Evolutionary conservation across 2,329 filamentous ascomycete genomes (phyloP).

Genomic region (Claviceps arundinis): DNA sequence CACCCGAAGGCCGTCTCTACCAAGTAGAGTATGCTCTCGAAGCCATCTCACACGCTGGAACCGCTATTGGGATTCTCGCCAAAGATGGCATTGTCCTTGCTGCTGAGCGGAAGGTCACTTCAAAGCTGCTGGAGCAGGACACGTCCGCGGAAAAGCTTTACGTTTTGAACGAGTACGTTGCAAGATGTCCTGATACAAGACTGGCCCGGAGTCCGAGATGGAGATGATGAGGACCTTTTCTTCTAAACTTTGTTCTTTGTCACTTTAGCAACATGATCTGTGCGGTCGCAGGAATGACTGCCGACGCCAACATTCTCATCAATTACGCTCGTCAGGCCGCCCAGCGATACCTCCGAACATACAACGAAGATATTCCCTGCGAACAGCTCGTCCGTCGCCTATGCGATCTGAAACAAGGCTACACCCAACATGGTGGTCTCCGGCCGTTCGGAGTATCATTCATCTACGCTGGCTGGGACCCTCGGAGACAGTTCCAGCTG

Average conservation of each 20-base stretch:
- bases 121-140: conserved; percentile 97
- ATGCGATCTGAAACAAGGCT: conserved; percentile 97
- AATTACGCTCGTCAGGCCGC: conserved; percentile 97
- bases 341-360: conserved; percentile 94
- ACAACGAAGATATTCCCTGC: conserved; percentile 99
- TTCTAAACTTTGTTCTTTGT: not conserved
- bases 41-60: conserved; percentile 96
- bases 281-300: conserved; percentile 96
- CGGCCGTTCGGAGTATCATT: conserved; percentile 97
- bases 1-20: conserved; percentile 93
- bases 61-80: conserved; percentile 88
- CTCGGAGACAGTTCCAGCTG: conserved; percentile 90
- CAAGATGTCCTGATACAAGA: too few relatives aligned
- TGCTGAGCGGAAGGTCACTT: conserved; percentile 96
- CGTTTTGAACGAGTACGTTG: conserved; percentile 84
- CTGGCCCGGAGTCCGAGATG: not conserved
- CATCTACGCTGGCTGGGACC: conserved; percentile 98
- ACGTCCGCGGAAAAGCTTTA: conserved; percentile 99
- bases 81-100: conserved; percentile 98
- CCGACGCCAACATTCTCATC: conserved; percentile 99
- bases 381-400: conserved; percentile 94
- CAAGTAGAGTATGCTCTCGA: conserved; percentile 99
- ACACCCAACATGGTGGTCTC: conserved; percentile 97
- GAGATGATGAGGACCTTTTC: not conserved
- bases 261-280: conserved; percentile 91